phyloP scores from a whole-genome alignment of 192 early-diverging fungal species.

The Lunasporangiospora selenospora region DNA sequence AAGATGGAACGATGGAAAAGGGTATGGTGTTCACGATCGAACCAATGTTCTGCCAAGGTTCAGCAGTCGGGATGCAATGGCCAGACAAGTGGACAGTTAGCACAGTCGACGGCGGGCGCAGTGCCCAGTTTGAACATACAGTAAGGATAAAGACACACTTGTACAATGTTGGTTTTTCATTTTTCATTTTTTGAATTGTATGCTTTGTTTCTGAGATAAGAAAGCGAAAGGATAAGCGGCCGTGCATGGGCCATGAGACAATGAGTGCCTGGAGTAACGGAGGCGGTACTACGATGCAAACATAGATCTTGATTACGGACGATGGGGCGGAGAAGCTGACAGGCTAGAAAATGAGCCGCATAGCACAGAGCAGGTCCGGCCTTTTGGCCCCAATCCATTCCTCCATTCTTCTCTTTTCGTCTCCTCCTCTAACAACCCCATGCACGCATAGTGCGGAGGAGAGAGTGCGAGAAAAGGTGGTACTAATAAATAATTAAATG shows the following conservation, averaged over 20 bases:
- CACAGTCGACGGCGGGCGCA: slow-evolving; percentile 80
- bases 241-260: too few species aligned
- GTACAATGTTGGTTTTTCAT: not conserved
- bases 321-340: slow-evolving; percentile 76
- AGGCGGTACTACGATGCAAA: too few species aligned
- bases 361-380: not conserved
- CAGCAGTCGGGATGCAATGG: slow-evolving; percentile 72
- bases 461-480: too few species aligned
- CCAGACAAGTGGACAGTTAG: slow-evolving; percentile 88
- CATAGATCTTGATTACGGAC: slow-evolving; percentile 66
- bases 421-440: too few species aligned
- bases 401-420: too few species aligned
- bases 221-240: too few species aligned
- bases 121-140: slow-evolving; percentile 92
- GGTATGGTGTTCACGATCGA: slow-evolving; percentile 93
- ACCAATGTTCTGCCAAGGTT: slow-evolving; percentile 85
- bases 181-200: too few species aligned
- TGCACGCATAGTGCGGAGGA: too few species aligned
- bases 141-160: slow-evolving; percentile 18
- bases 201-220: too few species aligned
- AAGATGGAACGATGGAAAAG: slow-evolving; percentile 70
- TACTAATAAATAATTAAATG: too few species aligned
- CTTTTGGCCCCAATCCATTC: not conserved
- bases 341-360: not conserved
- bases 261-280: too few species aligned